These are phyloP conservation scores for Calocybe gangraenosa DNA, from an alignment of 768 basidiomycete genomes.

Conservation along the genomic window DNA sequence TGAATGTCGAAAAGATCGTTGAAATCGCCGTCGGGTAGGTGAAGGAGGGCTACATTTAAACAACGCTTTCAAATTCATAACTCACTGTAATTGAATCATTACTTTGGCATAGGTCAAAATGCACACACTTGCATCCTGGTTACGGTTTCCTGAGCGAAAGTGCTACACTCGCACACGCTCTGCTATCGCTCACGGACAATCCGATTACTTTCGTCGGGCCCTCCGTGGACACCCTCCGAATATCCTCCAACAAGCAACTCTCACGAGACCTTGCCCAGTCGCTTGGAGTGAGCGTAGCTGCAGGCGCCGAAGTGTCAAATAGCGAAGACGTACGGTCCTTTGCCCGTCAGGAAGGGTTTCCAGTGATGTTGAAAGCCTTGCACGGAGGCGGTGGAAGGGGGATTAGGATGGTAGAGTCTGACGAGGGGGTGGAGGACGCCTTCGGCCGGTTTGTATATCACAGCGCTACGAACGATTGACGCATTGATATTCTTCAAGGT, in stretches of 20 bases:
- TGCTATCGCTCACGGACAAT: conserved; percentile 42
- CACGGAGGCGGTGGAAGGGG: conserved; percentile 90
- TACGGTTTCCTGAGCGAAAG: conserved; percentile 91
- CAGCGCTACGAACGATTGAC: no score
- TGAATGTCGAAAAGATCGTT: conserved; percentile 27
- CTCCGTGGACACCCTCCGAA: conserved; percentile 71
- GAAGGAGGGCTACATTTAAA: neutral
- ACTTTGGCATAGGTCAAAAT: conserved; percentile 19
- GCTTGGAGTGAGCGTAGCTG: conserved; percentile 25
- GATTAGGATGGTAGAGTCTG: conserved; percentile 79
- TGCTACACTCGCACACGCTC: conserved; percentile 72
- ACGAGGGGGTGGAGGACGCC: conserved; percentile 66
- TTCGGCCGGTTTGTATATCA: conserved; percentile 49
- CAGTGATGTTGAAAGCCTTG: conserved; percentile 87
- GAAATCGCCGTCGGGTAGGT: conserved; percentile 24
- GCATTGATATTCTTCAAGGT: conserved; percentile 19
- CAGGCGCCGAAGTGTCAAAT: conserved; percentile 24
- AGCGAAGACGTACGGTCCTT: conserved; percentile 25
- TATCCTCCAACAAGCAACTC: conserved; percentile 44
- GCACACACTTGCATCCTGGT: conserved; percentile 43
- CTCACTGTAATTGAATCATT: no score
- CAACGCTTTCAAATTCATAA: neutral
- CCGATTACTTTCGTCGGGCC: conserved; percentile 77
- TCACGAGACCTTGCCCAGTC: conserved; percentile 30
- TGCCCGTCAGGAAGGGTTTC: conserved; percentile 25